Conservation (phyloP, 1,284 basidiomycete genomes). For the Cryptococcus sp. region DNA sequence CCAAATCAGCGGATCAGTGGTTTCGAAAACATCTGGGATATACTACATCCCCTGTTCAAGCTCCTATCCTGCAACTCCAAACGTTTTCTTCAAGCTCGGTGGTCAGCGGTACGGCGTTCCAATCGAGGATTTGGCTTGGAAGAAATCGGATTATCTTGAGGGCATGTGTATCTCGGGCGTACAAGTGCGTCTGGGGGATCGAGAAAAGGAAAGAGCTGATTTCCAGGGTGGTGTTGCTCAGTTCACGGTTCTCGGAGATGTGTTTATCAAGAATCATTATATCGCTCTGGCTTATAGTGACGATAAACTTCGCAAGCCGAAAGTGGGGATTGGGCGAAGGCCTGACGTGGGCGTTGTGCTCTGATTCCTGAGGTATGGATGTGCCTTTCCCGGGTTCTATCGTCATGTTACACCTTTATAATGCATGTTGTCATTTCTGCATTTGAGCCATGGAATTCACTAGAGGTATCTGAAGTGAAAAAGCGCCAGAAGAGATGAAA, state of each 20-base stretch:
- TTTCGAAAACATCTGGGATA: slow-evolving; percentile 9
- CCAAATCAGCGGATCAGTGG: slow-evolving; percentile 7
- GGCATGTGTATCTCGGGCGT: slow-evolving; percentile 23
- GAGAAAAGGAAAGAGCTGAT: background rate
- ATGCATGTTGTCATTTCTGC: too few relatives aligned
- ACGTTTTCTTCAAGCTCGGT: slow-evolving; percentile 20
- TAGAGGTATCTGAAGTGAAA: too few relatives aligned
- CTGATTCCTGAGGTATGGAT: too few relatives aligned
- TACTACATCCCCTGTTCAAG: slow-evolving; percentile 21
- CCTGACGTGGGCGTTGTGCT: slow-evolving; percentile 15
- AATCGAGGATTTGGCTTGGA: slow-evolving; percentile 27
- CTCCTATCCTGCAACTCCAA: slow-evolving; percentile 9
- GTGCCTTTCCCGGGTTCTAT: too few relatives aligned
- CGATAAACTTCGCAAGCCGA: slow-evolving; percentile 5
- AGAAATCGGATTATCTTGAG: slow-evolving; percentile 7
- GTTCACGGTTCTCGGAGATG: slow-evolving; percentile 24
- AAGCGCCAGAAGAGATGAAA: too few relatives aligned
- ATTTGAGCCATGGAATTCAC: too few relatives aligned
- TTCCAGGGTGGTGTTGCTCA: slow-evolving; percentile 16
- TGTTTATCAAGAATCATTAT: slow-evolving; percentile 31
- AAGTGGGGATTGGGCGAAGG: slow-evolving; percentile 18
- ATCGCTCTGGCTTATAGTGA: slow-evolving; percentile 20
- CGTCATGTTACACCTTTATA: too few relatives aligned
- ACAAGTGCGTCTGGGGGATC: slow-evolving; percentile 11
- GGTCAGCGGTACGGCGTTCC: slow-evolving; percentile 21